phyloP scores from a whole-genome alignment of 371 early-diverging fungal species.

The Haplosporangium sp. region DNA sequence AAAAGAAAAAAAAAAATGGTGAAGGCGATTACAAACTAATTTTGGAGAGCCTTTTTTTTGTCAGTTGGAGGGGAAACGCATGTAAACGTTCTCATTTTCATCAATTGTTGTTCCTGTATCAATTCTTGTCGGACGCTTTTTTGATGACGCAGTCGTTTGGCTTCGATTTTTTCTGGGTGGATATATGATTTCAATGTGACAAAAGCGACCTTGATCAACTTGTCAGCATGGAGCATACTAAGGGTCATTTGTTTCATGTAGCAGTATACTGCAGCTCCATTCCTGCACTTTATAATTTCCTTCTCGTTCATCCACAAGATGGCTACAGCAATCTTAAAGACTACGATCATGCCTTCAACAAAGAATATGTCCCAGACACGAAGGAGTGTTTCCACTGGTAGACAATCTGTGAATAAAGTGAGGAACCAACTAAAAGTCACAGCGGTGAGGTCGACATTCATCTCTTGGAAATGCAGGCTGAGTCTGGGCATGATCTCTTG shows the following conservation, averaged over 20 bases:
- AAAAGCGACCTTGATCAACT: constrained; percentile 50
- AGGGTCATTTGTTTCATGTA: constrained; percentile 57
- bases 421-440: constrained; percentile 61
- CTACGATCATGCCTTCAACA: constrained; percentile 50
- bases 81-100: constrained; percentile 23
- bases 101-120: constrained; percentile 41
- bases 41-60: constrained; percentile 4
- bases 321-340: constrained; percentile 56
- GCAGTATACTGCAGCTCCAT: constrained; percentile 58
- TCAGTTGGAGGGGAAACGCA: constrained; percentile 20
- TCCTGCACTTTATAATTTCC: constrained; percentile 57
- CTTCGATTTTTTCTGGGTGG: constrained; percentile 47
- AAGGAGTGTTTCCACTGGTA: constrained; percentile 52
- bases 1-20: background rate
- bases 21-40: background rate
- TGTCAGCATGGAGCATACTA: constrained; percentile 51
- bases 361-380: constrained; percentile 59
- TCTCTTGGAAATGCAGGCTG: constrained; percentile 37
- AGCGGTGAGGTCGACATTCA: constrained; percentile 55
- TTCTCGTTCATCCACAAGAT: constrained; percentile 57
- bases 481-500: constrained; percentile 53
- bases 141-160: constrained; percentile 41
- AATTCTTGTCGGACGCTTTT: constrained; percentile 36
- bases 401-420: constrained; percentile 55
- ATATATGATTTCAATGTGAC: constrained; percentile 48